Base-by-base conservation (phyloP, 495 filamentous ascomycete genomes). In the Haplographium delicatum region DNA sequence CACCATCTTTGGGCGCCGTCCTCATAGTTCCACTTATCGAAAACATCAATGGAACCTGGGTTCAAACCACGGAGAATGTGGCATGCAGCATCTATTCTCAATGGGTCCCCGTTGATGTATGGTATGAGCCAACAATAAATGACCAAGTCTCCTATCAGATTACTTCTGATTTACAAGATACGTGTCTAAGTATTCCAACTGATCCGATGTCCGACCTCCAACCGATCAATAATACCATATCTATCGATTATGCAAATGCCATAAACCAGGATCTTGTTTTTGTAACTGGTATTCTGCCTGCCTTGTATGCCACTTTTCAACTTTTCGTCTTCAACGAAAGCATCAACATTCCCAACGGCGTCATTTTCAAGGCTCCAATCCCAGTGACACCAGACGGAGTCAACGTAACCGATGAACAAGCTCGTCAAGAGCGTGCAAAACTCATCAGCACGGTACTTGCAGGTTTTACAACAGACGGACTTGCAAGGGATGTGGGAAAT, bases 11-110 rank as follows among this genome's bases (percentile, higher is more conserved):
- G 2, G 46, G 46, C 10, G 46, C 46, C 8, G 44, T 49, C 39
- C 9, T 49, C 19, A 25, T 23, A 5, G 5, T 49, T 26, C 46
- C 46, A 4, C 19, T 49, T n/a, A 19, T 49, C 19, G 18, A 38
- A 7, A 38, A 39, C 18, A 19, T 26, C 3, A 49, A 49, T 16
- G 34, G 31, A 26, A 38, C 46, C 10, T 49, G 34, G 31, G 20
- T 25, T n/a, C 46, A 49, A 30, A 15, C 46, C 11, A 38, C 46
- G 2, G 31, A 49, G 34, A 49, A 49, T 26, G 11, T 38, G 6
- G 46, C 46, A 7, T 49, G 46, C 24, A 49, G 46, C 34, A 49
- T 49, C n/a, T 49, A 38, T 23, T 38, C 46, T 6, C 33, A 37
- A 27, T 49, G 46, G 46, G 28, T 49, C 18, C 46, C 46, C 13